A percentile compares a stretch with the other conserved stretches of the same genome.
phyloP scores from a whole-genome alignment of 2,329 filamentous ascomycete genomes.

The Paracoccidioides lutzii region DNA sequence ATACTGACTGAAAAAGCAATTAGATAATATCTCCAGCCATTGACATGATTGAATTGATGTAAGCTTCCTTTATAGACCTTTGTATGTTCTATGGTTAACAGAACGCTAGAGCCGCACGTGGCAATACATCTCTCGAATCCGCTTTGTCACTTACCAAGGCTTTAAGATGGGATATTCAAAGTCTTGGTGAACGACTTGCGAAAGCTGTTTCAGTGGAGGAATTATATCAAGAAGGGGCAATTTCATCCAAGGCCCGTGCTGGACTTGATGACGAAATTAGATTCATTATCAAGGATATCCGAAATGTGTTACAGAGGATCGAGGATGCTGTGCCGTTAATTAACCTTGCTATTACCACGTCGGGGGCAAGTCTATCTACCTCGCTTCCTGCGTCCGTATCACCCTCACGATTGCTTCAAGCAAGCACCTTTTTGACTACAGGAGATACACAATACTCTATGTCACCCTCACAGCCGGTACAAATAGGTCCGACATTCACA shows the following conservation, averaged over 20 bases:
- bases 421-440: slow-evolving; percentile 77
- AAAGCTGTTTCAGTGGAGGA: slow-evolving; percentile 51
- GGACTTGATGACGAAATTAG: slow-evolving; percentile 53
- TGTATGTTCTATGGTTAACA: not conserved
- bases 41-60: slow-evolving; percentile 86
- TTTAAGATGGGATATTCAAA: slow-evolving; percentile 70
- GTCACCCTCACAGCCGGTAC: slow-evolving; percentile 50
- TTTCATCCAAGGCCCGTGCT: slow-evolving; percentile 34
- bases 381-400: slow-evolving; percentile 72
- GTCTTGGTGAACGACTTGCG: slow-evolving; percentile 61
- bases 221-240: slow-evolving; percentile 20
- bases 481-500: slow-evolving; percentile 77
- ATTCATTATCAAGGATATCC: slow-evolving; percentile 62
- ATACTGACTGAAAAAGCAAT: not conserved
- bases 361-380: slow-evolving; percentile 73
- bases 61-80: slow-evolving; percentile 16
- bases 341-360: slow-evolving; percentile 87
- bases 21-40: slow-evolving; percentile 81
- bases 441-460: slow-evolving; percentile 73
- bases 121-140: slow-evolving; percentile 72
- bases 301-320: slow-evolving; percentile 59
- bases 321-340: slow-evolving; percentile 86
- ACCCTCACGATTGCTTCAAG: slow-evolving; percentile 78
- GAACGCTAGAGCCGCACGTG: slow-evolving; percentile 46
- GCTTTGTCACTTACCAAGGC: slow-evolving; percentile 72